Percentiles rank a stretch among this genome's conserved stretches.
Conservation (phyloP, 805 yeast species). For the Candida orba region DNA sequence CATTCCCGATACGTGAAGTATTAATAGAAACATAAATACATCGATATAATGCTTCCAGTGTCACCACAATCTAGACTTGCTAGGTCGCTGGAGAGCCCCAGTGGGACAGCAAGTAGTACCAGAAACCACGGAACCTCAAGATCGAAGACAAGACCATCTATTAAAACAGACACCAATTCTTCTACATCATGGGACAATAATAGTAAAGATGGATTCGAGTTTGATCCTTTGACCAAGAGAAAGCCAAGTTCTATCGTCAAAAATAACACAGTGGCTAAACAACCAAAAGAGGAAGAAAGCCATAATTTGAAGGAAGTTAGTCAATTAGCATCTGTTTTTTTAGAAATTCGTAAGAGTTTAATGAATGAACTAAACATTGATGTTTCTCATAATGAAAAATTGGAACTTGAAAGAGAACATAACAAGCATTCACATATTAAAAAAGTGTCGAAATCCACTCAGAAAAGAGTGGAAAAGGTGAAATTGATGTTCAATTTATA, state of each 20-base stretch:
- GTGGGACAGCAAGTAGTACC: too few relatives aligned
- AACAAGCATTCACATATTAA: conserved; percentile 11
- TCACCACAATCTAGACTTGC: too few relatives aligned
- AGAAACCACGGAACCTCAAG: neutral
- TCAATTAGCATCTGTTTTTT: conserved; percentile 32
- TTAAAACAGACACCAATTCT: neutral
- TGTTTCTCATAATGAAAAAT: conserved; percentile 10
- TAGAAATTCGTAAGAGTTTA: conserved; percentile 36
- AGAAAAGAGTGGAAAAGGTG: conserved; percentile 43
- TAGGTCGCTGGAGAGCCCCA: too few relatives aligned
- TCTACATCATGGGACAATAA: neutral
- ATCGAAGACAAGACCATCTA: neutral
- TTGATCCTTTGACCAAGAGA: conserved; percentile 15
- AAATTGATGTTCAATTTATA: conserved; percentile 29
- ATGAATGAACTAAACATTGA: conserved; percentile 38
- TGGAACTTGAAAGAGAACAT: conserved; percentile 18
- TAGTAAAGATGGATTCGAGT: conserved; percentile 18
- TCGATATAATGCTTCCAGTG: too few relatives aligned
- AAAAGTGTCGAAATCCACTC: conserved; percentile 28
- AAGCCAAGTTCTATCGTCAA: neutral
- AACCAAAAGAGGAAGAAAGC: neutral
- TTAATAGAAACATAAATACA: too few relatives aligned
- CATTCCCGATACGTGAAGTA: too few relatives aligned
- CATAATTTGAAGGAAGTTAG: conserved; percentile 25
- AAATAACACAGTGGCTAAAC: too few relatives aligned